A percentile compares a stretch with the other conserved stretches of the same genome.
These are phyloP conservation scores for Agroathelia rolfsii DNA, from an alignment of 1,284 basidiomycete species.

Conservation along the genomic window DNA sequence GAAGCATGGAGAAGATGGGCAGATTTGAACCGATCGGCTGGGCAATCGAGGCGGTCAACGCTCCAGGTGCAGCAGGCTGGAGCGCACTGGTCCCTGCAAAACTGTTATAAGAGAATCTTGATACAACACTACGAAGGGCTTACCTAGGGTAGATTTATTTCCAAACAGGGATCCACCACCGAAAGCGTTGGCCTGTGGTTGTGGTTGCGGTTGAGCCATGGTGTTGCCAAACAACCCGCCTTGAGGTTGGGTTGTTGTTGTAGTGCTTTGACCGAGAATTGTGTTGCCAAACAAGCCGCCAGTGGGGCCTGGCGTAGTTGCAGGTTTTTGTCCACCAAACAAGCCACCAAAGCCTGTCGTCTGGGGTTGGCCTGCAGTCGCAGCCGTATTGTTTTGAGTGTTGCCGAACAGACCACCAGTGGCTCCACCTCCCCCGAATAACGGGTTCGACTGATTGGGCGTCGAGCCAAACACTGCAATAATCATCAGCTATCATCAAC, in stretches of 20 bases:
- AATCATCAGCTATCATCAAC: too few species aligned
- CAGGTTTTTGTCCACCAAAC: conserved; percentile 19
- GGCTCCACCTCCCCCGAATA: conserved; percentile 9
- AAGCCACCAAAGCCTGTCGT: conserved; percentile 16
- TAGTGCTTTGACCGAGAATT: conserved; percentile 16
- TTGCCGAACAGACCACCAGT: conserved; percentile 15
- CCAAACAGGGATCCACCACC: conserved; percentile 42
- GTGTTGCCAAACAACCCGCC: conserved; percentile 24
- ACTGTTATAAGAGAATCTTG: too few species aligned
- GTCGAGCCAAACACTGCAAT: too few species aligned
- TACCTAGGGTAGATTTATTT: conserved; percentile 14
- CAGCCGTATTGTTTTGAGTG: conserved; percentile 15
- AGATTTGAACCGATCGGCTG: conserved; percentile 85
- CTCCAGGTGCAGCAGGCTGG: conserved; percentile 38
- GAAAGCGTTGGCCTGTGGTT: conserved; percentile 22
- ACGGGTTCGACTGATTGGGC: too few species aligned
- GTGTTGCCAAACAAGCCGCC: conserved; percentile 13
- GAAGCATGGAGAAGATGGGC: conserved; percentile 66
- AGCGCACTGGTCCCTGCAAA: too few species aligned
- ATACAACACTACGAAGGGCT: too few species aligned
- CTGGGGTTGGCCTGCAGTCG: conserved; percentile 18
- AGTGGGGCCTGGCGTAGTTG: conserved; percentile 13
- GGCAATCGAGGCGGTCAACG: conserved; percentile 77
- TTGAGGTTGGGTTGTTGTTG: conserved; percentile 15
- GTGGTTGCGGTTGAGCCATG: conserved; percentile 17